Conservation (phyloP, 2,329 filamentous ascomycete species). For the Exserohilum turcica region DNA sequence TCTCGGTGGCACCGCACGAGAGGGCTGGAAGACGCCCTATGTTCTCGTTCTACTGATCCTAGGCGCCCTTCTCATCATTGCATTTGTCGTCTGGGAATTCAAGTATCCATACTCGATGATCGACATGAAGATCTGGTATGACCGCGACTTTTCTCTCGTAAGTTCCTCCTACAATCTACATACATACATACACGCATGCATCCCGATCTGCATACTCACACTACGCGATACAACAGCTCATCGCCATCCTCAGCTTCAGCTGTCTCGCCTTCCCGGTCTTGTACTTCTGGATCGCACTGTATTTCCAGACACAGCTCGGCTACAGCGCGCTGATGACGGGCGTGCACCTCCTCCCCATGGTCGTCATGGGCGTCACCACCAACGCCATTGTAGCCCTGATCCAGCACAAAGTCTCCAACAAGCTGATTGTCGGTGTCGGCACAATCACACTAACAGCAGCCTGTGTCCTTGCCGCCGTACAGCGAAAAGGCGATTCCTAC, state of each 20-base stretch:
- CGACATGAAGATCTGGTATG: slow-evolving; percentile 63
- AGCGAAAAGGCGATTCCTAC: slow-evolving; percentile 61
- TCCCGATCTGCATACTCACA: too few species aligned
- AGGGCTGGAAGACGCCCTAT: slow-evolving; percentile 67
- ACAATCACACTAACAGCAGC: slow-evolving; percentile 52
- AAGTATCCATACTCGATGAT: slow-evolving; percentile 54
- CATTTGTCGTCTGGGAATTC: slow-evolving; percentile 68
- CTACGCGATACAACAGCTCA: slow-evolving; percentile 46
- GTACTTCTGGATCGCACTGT: slow-evolving; percentile 68
- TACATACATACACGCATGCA: slow-evolving; percentile 37
- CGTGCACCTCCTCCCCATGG: slow-evolving; percentile 68
- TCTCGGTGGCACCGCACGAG: slow-evolving; percentile 59
- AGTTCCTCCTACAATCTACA: neutral
- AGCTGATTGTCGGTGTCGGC: slow-evolving; percentile 62
- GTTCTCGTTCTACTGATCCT: slow-evolving; percentile 67
- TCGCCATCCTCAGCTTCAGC: slow-evolving; percentile 62
- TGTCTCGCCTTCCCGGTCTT: slow-evolving; percentile 67
- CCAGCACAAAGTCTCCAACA: slow-evolving; percentile 68
- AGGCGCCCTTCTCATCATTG: slow-evolving; percentile 60
- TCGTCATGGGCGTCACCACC: slow-evolving; percentile 65
- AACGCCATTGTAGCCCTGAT: slow-evolving; percentile 67
- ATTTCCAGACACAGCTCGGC: slow-evolving; percentile 63
- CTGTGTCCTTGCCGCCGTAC: slow-evolving; percentile 63
- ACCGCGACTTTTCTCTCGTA: slow-evolving; percentile 68
- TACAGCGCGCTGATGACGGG: slow-evolving; percentile 64